Percentiles rank a stretch among this genome's conserved stretches.
These are phyloP conservation scores for Bruguiera sexangula DNA, from an alignment of 345 rosid genomes.

Conservation along the genomic window DNA sequence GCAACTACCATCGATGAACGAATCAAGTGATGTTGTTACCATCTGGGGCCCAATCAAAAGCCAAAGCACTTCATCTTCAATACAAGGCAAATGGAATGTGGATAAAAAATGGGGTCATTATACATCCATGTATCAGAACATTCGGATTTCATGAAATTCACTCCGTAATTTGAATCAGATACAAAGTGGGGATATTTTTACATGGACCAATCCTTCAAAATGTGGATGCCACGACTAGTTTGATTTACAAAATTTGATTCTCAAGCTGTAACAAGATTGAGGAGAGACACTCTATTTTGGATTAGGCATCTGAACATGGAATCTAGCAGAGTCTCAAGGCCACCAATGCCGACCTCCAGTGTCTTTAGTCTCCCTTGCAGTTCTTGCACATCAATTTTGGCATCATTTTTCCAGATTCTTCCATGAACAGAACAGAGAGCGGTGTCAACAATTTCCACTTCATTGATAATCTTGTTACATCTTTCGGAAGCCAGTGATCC, in stretches of 20 bases:
- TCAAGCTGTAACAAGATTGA: constrained; percentile 31
- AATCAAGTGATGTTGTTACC: too few species aligned
- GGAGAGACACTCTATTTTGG: constrained; percentile 41
- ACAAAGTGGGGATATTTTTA: constrained; percentile 10
- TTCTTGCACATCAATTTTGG: constrained; percentile 28
- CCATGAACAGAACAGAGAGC: constrained; percentile 21
- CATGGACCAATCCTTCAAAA: constrained; percentile 6
- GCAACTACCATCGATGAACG: too few species aligned
- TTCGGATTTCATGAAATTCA: not conserved
- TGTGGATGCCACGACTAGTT: not conserved
- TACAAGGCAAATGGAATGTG: too few species aligned
- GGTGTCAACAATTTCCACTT: constrained; percentile 40
- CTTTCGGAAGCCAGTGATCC: constrained; percentile 20
- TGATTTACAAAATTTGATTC: not conserved
- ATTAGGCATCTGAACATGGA: constrained; percentile 38
- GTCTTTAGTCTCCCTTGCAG: constrained; percentile 31
- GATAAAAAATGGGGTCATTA: too few species aligned
- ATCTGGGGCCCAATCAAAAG: too few species aligned
- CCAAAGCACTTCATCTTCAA: too few species aligned
- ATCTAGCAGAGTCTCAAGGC: constrained; percentile 35
- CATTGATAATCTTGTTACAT: constrained; percentile 33
- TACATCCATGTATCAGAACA: not conserved
- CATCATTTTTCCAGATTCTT: constrained; percentile 12
- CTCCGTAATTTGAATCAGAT: not conserved
- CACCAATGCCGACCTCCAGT: constrained; percentile 29